Conservation (phyloP, 345 rosid species). For the Brassica cretica region DNA sequence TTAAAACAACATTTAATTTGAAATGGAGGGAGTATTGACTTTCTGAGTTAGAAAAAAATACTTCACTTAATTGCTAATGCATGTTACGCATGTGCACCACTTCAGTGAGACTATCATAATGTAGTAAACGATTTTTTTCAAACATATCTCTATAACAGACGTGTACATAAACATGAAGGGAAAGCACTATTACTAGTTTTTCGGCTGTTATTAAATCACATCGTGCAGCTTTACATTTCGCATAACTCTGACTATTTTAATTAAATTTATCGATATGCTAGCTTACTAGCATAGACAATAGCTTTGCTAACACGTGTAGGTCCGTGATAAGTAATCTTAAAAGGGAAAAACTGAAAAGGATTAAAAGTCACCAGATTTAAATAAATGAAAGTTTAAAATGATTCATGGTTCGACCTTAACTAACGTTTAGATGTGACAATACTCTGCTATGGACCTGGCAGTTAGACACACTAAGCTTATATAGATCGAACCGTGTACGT, state of each 20-base stretch:
- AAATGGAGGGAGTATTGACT: too few species aligned
- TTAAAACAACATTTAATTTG: too few species aligned
- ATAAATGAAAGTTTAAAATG: not conserved
- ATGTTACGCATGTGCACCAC: slow-evolving; percentile 44
- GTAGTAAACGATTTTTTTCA: not conserved
- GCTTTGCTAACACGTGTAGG: slow-evolving; percentile 6
- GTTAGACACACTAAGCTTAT: not conserved
- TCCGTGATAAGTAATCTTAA: not conserved
- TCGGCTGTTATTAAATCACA: slow-evolving; percentile 7
- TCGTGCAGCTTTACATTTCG: slow-evolving; percentile 31
- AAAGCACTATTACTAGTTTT: not conserved
- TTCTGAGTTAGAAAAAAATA: not conserved
- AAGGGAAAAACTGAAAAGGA: not conserved
- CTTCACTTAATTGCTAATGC: slow-evolving; percentile 35
- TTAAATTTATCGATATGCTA: not conserved
- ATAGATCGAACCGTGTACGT: slow-evolving; percentile 4
- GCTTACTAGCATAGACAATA: not conserved
- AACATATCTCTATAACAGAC: not conserved
- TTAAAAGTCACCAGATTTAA: not conserved
- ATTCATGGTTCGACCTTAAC: not conserved
- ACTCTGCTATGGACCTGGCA: not conserved
- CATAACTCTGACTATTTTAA: slow-evolving; percentile 15
- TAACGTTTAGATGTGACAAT: not conserved
- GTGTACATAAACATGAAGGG: not conserved
- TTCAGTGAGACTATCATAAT: slow-evolving; percentile 12